phyloP scores from a whole-genome alignment of 805 yeast genomes.

The Metschnikowia kunwiensis region DNA sequence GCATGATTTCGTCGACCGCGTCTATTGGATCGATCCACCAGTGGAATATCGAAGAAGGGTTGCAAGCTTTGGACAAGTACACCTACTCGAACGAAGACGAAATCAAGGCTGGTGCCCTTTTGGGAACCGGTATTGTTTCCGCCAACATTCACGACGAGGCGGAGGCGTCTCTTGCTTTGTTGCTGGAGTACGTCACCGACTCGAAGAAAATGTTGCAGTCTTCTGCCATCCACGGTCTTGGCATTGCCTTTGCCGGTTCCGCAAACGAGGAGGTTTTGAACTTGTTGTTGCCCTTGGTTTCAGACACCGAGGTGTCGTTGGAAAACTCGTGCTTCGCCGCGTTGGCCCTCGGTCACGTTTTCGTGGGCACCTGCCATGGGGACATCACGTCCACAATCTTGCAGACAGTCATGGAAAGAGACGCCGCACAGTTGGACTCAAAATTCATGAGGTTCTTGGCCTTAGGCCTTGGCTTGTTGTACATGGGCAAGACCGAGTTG shows the following conservation, averaged over 20 bases:
- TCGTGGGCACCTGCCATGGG: constrained; percentile 94
- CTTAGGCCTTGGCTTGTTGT: constrained; percentile 85
- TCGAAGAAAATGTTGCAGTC: constrained; percentile 62
- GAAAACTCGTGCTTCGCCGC: constrained; percentile 86
- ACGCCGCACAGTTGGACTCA: constrained; percentile 68
- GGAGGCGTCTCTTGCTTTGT: constrained; percentile 82
- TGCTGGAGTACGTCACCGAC: constrained; percentile 77
- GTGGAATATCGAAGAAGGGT: constrained; percentile 89
- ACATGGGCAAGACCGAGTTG: constrained; percentile 91
- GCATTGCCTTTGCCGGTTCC: constrained; percentile 93
- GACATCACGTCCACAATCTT: constrained; percentile 90
- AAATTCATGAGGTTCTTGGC: constrained; percentile 91
- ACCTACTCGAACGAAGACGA: constrained; percentile 81
- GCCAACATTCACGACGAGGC: constrained; percentile 94
- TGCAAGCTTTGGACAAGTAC: constrained; percentile 85
- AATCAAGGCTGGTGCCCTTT: constrained; percentile 91
- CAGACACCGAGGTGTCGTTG: constrained; percentile 69
- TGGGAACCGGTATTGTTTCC: constrained; percentile 91
- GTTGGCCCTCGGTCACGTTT: constrained; percentile 87
- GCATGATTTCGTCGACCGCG: constrained; percentile 90
- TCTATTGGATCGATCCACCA: constrained; percentile 84
- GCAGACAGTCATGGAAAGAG: constrained; percentile 86
- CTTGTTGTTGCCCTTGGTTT: constrained; percentile 74
- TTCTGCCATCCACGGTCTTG: constrained; percentile 86
- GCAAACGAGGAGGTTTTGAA: constrained; percentile 79